phyloP scores from a whole-genome alignment of 1,284 basidiomycete genomes.

The Exobasidium cylindrosporum region DNA sequence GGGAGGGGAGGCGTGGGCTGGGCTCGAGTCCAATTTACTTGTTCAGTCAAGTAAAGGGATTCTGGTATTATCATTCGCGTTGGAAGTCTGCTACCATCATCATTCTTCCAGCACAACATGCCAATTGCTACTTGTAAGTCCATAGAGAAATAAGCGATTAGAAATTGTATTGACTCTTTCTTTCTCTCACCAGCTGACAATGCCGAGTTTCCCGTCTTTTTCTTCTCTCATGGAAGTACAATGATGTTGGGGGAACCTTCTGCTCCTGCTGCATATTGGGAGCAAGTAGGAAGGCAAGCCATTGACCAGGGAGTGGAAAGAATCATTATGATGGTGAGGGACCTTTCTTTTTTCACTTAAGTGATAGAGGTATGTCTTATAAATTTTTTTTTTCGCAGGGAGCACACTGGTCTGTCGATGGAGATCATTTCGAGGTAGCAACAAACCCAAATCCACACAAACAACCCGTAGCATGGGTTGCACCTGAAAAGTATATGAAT shows the following conservation, averaged over 20 bases:
- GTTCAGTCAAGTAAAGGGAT: too few relatives aligned
- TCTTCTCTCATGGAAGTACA: conserved; percentile 38
- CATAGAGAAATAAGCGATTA: too few relatives aligned
- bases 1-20: too few relatives aligned
- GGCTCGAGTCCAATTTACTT: too few relatives aligned
- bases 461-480: conserved; percentile 44
- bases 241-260: conserved; percentile 38
- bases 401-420: conserved; percentile 40
- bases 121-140: too few relatives aligned
- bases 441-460: conserved; percentile 34
- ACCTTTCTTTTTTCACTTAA: too few relatives aligned
- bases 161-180: not conserved
- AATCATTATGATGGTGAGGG: conserved; percentile 31
- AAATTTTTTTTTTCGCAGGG: conserved; percentile 25
- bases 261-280: conserved; percentile 41
- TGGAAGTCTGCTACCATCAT: too few relatives aligned
- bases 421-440: conserved; percentile 31
- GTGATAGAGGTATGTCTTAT: too few relatives aligned
- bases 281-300: conserved; percentile 36
- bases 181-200: not conserved
- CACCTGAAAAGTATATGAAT: conserved; percentile 26
- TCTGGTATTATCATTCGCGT: too few relatives aligned
- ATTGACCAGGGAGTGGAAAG: conserved; percentile 36
- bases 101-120: too few relatives aligned
- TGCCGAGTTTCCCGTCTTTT: conserved; percentile 17